Base-by-base conservation (phyloP, 2,329 filamentous ascomycete species). In the Epichloe typhina region DNA sequence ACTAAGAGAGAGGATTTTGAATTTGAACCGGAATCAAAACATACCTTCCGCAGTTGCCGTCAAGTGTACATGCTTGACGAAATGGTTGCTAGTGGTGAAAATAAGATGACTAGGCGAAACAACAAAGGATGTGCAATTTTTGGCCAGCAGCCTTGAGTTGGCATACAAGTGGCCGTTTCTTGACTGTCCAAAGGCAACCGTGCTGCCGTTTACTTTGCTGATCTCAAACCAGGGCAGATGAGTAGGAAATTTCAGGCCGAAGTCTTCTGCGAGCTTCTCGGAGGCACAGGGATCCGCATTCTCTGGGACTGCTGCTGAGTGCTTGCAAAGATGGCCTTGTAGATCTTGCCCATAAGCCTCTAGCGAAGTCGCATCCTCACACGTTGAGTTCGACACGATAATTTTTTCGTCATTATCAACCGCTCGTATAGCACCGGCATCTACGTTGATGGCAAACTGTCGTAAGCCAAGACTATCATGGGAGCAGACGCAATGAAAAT, bases 41-140 rank as follows among this genome's bases (percentile, higher is more conserved):
- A 56, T 72, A 87, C 85, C 80, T 57, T 88, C 74, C 15, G 77
- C 72, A 52, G 72, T 69, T 3, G 79, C 75, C 19, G 58, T 55
- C 46, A 97, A 69, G 65, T 98, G 91, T 13, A 96, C 83, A 66
- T 96, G 96, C 66, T 98, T 98, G 55, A 98, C 74, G 3, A 96
- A 74, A 64, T 97, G 90, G 56, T 89, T 89, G 53, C 84, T 89
- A 0, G 93, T 98, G 0, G 93, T 98, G 61, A 91, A 89, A 52
- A 97, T 81, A 13, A 98, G 73, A 70, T 97, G 91, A 19, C 82
- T 80, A 0, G 82, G 74, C 0, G 91, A 95, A 26, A 90, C 70
- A 5, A 89, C 65, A 59, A 95, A 97, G 0, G 93, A 98, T 0
- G 91, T 97, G 66, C 89, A 95, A 59, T 93, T 95, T 65, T 86